A percentile compares a stretch with the other conserved stretches of the same genome.
Evolutionary conservation across 2,329 filamentous ascomycete genomes (phyloP).

Genomic region (Fusarium udum): DNA sequence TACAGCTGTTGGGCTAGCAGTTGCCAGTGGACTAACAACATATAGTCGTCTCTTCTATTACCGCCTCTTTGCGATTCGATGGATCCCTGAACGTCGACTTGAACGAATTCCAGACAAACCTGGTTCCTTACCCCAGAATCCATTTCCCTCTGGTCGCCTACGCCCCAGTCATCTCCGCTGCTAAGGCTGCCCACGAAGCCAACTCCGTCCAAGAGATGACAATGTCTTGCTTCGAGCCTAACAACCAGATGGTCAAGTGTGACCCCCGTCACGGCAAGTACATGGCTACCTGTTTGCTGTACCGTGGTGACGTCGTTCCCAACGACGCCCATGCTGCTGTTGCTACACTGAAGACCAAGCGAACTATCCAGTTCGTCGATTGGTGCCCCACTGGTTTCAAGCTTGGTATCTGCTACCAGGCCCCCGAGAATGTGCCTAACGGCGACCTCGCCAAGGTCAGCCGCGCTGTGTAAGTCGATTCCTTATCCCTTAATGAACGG

Average conservation of each 20-base stretch:
- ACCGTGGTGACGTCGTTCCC: slow-evolving; percentile 97
- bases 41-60: slow-evolving; percentile 95
- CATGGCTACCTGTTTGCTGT: slow-evolving; percentile 98
- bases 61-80: slow-evolving; percentile 96
- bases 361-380: slow-evolving; percentile 98
- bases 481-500: no score
- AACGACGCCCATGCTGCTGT: slow-evolving; percentile 94
- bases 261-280: slow-evolving; percentile 99
- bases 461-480: slow-evolving; percentile 88
- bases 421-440: slow-evolving; percentile 93
- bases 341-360: slow-evolving; percentile 98
- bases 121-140: slow-evolving; percentile 98
- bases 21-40: slow-evolving; percentile 33
- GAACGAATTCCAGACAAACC: slow-evolving; percentile 99
- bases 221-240: slow-evolving; percentile 98
- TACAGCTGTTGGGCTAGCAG: neutral
- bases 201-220: slow-evolving; percentile 99
- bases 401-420: slow-evolving; percentile 99
- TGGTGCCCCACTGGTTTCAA: slow-evolving; percentile 99
- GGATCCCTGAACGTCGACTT: slow-evolving; percentile 98
- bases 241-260: slow-evolving; percentile 99
- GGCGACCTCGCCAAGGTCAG: slow-evolving; percentile 97
- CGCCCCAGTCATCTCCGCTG: slow-evolving; percentile 90
- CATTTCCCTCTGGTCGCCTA: slow-evolving; percentile 99
- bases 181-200: slow-evolving; percentile 96